A percentile compares a stretch with the other conserved stretches of the same genome.
Evolutionary conservation across 2,329 filamentous ascomycete genomes (phyloP).

Genomic region (Fusarium sororula): DNA sequence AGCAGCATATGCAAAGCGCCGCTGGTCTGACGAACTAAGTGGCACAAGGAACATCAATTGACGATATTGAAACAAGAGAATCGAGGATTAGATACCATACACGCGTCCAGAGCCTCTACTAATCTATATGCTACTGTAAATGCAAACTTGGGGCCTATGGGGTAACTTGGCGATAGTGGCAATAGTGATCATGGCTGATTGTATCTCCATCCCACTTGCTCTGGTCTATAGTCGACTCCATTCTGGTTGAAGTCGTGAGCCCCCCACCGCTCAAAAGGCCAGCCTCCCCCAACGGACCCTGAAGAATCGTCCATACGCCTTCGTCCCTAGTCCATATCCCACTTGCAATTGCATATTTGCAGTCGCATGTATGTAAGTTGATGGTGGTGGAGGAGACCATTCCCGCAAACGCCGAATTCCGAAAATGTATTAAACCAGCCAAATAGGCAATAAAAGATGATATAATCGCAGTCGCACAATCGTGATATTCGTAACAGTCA

Average conservation of each 20-base stretch:
- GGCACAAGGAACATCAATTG: slow-evolving; percentile 1
- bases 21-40: background rate
- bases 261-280: slow-evolving; percentile 21
- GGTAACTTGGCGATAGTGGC: background rate
- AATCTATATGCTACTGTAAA: slow-evolving; percentile 36
- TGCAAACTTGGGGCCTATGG: slow-evolving; percentile 9
- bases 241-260: background rate
- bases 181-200: slow-evolving; percentile 9
- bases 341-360: slow-evolving; percentile 25
- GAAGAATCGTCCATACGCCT: slow-evolving; percentile 28
- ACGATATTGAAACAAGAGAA: slow-evolving; percentile 20
- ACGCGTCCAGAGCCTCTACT: slow-evolving; percentile 37
- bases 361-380: slow-evolving; percentile 14
- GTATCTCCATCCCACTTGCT: slow-evolving; percentile 7
- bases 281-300: slow-evolving; percentile 22
- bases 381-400: background rate
- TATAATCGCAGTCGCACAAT: slow-evolving; percentile 38
- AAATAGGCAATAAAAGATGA: slow-evolving; percentile 31
- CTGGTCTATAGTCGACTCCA: slow-evolving; percentile 18
- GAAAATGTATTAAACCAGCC: slow-evolving; percentile 39
- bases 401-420: slow-evolving; percentile 43
- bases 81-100: slow-evolving; percentile 40
- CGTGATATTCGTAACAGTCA: slow-evolving; percentile 43
- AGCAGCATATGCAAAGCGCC: background rate
- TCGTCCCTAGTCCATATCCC: slow-evolving; percentile 31